Conservation (phyloP, 441 rosid genomes). For the Erodium trifolium region DNA sequence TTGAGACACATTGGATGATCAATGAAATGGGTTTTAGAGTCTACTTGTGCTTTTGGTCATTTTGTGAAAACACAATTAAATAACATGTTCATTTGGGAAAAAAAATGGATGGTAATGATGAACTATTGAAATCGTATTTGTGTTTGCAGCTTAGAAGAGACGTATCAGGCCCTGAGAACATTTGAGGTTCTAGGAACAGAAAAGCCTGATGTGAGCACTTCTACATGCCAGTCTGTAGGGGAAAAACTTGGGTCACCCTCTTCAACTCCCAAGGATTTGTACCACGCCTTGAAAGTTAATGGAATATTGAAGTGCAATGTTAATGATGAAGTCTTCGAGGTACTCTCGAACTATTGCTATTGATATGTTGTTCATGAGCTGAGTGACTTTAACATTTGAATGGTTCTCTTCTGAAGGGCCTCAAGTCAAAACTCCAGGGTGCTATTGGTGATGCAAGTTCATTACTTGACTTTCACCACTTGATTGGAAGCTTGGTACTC, state of each 20-base stretch:
- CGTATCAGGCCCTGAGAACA: constrained; percentile 68
- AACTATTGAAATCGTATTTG: neutral
- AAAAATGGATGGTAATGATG: neutral
- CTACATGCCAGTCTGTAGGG: constrained; percentile 41
- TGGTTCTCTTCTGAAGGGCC: constrained; percentile 34
- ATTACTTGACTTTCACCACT: constrained; percentile 68
- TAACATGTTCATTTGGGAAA: neutral
- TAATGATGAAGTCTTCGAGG: constrained; percentile 47
- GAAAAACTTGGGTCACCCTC: constrained; percentile 50
- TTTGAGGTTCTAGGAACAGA: constrained; percentile 64
- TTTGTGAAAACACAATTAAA: neutral
- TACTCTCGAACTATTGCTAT: constrained; percentile 19
- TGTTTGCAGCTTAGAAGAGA: constrained; percentile 56
- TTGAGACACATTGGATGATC: neutral
- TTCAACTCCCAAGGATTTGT: constrained; percentile 51
- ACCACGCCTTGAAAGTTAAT: constrained; percentile 59
- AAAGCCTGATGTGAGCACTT: constrained; percentile 37
- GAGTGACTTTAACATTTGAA: neutral
- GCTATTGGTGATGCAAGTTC: constrained; percentile 50
- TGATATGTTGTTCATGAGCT: neutral
- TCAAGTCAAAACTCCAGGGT: constrained; percentile 52
- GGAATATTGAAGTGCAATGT: constrained; percentile 52
- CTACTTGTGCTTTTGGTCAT: neutral
- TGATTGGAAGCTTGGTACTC: constrained; percentile 58
- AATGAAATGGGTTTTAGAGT: neutral